Percentiles rank a stretch among this genome's conserved stretches.
phyloP scores from a whole-genome alignment of 345 rosid genomes.

The Chamaenerion angustifolium region DNA sequence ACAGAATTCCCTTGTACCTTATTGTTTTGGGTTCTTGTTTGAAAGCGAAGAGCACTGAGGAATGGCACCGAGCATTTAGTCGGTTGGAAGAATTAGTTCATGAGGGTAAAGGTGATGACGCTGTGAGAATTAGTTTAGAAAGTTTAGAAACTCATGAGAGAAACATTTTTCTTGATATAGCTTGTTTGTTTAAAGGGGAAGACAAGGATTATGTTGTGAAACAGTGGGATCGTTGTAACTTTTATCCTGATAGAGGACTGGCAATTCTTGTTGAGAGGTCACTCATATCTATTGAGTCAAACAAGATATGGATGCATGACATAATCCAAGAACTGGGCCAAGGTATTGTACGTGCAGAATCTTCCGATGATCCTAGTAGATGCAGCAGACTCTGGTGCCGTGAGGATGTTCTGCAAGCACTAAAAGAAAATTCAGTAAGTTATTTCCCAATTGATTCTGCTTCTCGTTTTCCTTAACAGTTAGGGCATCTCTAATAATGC shows the following conservation, averaged over 20 bases:
- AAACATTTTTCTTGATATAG: constrained; percentile 12
- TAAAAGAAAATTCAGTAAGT: constrained; percentile 8
- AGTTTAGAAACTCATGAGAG: constrained; percentile 3
- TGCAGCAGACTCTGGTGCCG: constrained; percentile 14
- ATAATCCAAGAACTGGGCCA: constrained; percentile 18
- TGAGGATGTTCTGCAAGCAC: constrained; percentile 10
- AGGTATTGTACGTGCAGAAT: constrained; percentile 15
- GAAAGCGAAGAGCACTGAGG: neutral
- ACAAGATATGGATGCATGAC: constrained; percentile 18
- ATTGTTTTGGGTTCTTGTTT: constrained; percentile 15
- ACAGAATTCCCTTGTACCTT: constrained; percentile 12
- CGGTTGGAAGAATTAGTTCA: neutral
- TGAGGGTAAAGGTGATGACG: neutral
- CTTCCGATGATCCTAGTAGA: constrained; percentile 9
- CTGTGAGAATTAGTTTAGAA: constrained; percentile 9
- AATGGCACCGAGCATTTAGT: constrained; percentile 6
- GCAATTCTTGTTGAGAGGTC: constrained; percentile 8
- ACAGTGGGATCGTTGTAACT: constrained; percentile 5
- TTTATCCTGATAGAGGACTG: constrained; percentile 7
- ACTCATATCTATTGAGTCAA: constrained; percentile 7
- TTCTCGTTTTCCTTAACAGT: neutral
- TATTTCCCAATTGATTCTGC: neutral
- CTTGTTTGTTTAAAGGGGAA: constrained; percentile 15
- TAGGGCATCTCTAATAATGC: too few relatives aligned
- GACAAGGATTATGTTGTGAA: constrained; percentile 1